Percentiles rank a stretch among this genome's conserved stretches.
Evolutionary conservation across 1,139 yeast species (phyloP).

Genomic region (Debaryomyces fabryi): DNA sequence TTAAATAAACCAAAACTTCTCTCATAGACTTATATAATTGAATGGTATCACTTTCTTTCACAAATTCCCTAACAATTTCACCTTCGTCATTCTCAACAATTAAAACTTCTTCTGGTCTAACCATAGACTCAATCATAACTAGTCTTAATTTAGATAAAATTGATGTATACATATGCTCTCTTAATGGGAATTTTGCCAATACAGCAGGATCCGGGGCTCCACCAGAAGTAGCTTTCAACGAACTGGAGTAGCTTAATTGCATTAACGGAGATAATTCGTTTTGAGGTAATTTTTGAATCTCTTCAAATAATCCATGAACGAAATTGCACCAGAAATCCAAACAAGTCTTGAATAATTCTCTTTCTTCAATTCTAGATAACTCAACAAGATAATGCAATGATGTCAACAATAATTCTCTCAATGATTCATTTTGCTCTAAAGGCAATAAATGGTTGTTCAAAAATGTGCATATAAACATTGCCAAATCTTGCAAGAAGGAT

Average conservation of each 20-base stretch:
- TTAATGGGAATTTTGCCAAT: constrained; percentile 73
- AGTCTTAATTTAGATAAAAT: constrained; percentile 80
- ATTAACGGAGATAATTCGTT: constrained; percentile 72
- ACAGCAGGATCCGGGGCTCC: constrained; percentile 89
- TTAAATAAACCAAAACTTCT: constrained; percentile 90
- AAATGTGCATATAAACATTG: constrained; percentile 88
- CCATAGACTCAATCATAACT: constrained; percentile 96
- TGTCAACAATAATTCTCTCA: constrained; percentile 62
- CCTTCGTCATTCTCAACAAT: constrained; percentile 99
- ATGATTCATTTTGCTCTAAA: constrained; percentile 65
- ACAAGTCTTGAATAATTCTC: constrained; percentile 93
- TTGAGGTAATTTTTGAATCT: constrained; percentile 78
- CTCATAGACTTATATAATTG: constrained; percentile 94
- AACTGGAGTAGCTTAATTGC: constrained; percentile 63
- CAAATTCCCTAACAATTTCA: constrained; percentile 96
- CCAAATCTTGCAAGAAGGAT: constrained; percentile 92
- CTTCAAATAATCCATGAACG: constrained; percentile 79
- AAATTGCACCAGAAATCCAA: constrained; percentile 91
- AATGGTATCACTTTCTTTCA: constrained; percentile 94
- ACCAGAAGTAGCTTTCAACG: constrained; percentile 53
- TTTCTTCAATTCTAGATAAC: constrained; percentile 88
- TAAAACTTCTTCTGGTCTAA: constrained; percentile 95
- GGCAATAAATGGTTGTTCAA: constrained; percentile 73
- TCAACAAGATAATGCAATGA: constrained; percentile 83
- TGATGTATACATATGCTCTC: constrained; percentile 80